Base-by-base conservation (phyloP, 2,329 filamentous ascomycete genomes). In the Arthrobotrys megalospora region DNA sequence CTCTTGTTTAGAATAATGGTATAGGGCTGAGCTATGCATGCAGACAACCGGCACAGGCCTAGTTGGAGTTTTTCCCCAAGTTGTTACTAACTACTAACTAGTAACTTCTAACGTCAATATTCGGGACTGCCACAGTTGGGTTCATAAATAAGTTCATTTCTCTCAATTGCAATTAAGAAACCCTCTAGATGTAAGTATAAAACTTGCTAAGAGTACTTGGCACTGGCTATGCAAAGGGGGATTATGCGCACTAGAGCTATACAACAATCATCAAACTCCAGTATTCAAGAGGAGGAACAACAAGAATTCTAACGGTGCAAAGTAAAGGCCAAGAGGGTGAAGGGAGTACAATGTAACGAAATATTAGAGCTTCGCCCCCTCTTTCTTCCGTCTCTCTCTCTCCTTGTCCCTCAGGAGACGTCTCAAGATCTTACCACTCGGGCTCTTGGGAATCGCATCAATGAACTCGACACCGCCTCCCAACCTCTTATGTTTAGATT, bases 341-440 rank as follows among this genome's bases (percentile, higher is more conserved):
- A 41, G 21, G 5, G 7, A 2, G 11, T 28, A 6, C 21, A 32
- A 60, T 41, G 34, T 41, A 43, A 60, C 55, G 43, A 34, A 41
- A 36, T 1, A 76, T 84, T 87, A 94, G 81, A 95, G 82, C 86
- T 90, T 94, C 10, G 90, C 86, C 0, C 91, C 91, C 78, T 88
- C 85, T 81, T 88, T 87, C 83, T 89, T 89, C 83, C 91, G 88
- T 76, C 86, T 87, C 83, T 91, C 90, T 85, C 87, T 92, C 85
- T 96, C 93, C 82, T 89, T 88, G 82, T 96, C 93, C 48, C 92
- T 87, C 81, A 96, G 84, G 93, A 83, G 38, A 28, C 70, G 48
- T 50, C 80, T 81, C 58, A 83, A 83, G 63, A 88, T 87, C 82
- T 88, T 88, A 21, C 87, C 87, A 75, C 86, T 87, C 0, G 86